Conservation (phyloP, 23 red algal species). For the Agarophyton chilense region DNA sequence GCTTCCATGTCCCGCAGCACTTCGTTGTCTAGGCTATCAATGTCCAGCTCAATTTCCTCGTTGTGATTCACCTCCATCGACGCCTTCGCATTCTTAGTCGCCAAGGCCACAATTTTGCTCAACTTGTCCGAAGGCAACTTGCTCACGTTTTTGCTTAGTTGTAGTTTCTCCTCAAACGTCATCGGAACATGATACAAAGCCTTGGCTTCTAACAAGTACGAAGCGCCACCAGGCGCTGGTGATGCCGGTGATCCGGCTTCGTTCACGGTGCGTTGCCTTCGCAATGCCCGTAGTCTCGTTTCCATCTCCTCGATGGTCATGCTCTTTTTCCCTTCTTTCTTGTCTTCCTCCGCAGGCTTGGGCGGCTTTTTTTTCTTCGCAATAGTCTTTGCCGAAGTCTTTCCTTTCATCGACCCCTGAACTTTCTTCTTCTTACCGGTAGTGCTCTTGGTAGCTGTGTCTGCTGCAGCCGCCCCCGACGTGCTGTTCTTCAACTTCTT, state of each 20-base stretch:
- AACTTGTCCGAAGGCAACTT: slow-evolving; percentile 79
- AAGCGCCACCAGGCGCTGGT: slow-evolving; percentile 29
- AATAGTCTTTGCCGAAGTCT: neutral
- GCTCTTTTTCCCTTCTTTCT: slow-evolving; percentile 29
- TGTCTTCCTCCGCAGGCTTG: slow-evolving; percentile 8
- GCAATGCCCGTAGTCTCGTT: slow-evolving; percentile 38
- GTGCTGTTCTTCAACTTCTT: slow-evolving; percentile 29
- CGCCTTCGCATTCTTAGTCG: slow-evolving; percentile 49
- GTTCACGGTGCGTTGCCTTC: slow-evolving; percentile 33
- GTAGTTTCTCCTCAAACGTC: slow-evolving; percentile 80
- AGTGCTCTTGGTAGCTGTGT: neutral
- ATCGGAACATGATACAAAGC: slow-evolving; percentile 77
- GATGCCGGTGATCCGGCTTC: slow-evolving; percentile 50
- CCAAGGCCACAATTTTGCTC: slow-evolving; percentile 74
- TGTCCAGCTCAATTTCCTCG: slow-evolving; percentile 94
- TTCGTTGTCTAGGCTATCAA: slow-evolving; percentile 82
- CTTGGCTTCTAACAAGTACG: slow-evolving; percentile 52
- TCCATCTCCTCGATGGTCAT: slow-evolving; percentile 57
- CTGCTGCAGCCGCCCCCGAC: slow-evolving; percentile 4
- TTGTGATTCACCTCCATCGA: slow-evolving; percentile 83
- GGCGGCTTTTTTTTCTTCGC: slow-evolving; percentile 36
- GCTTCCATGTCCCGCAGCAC: slow-evolving; percentile 92
- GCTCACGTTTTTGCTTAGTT: slow-evolving; percentile 74
- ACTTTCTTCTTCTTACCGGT: slow-evolving; percentile 35
- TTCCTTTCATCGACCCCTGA: slow-evolving; percentile 15